Evolutionary conservation across 495 filamentous ascomycete species (phyloP).

Genomic region (Hamigera avellanea): DNA sequence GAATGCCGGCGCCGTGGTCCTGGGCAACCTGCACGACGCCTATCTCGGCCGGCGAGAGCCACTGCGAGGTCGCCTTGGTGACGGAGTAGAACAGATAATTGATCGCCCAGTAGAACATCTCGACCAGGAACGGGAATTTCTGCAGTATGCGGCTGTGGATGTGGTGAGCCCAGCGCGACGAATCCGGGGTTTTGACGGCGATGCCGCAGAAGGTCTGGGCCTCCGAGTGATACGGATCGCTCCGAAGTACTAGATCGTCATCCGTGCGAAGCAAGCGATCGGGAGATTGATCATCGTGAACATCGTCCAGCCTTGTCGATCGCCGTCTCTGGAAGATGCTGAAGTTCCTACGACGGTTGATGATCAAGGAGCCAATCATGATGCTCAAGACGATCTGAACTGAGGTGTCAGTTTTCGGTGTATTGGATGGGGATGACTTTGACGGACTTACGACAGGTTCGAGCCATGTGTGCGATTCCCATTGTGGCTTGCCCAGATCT

Average conservation of each 20-base stretch:
- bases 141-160: slow-evolving; percentile 42
- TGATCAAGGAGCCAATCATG: slow-evolving; percentile 42
- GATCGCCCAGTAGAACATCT: slow-evolving; percentile 60
- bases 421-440: too few species aligned
- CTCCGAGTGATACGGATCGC: slow-evolving; percentile 5
- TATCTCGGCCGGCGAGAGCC: slow-evolving; percentile 21
- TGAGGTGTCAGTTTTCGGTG: too few species aligned
- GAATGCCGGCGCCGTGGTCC: slow-evolving; percentile 47
- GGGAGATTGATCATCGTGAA: slow-evolving; percentile 12
- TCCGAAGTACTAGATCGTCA: slow-evolving; percentile 18
- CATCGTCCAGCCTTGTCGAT: slow-evolving; percentile 20
- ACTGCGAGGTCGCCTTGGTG: slow-evolving; percentile 47
- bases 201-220: slow-evolving; percentile 33
- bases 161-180: slow-evolving; percentile 42
- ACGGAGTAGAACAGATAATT: slow-evolving; percentile 54
- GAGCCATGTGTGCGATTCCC: slow-evolving; percentile 35
- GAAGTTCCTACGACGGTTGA: slow-evolving; percentile 41
- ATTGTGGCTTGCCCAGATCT: slow-evolving; percentile 21
- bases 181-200: slow-evolving; percentile 41
- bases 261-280: not conserved
- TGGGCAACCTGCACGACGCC: slow-evolving; percentile 58
- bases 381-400: slow-evolving; percentile 52
- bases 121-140: slow-evolving; percentile 44
- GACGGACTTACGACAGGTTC: slow-evolving; percentile 50
- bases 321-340: slow-evolving; percentile 25